phyloP scores from a whole-genome alignment of 257 asterid genomes.

The Plantago ovata region DNA sequence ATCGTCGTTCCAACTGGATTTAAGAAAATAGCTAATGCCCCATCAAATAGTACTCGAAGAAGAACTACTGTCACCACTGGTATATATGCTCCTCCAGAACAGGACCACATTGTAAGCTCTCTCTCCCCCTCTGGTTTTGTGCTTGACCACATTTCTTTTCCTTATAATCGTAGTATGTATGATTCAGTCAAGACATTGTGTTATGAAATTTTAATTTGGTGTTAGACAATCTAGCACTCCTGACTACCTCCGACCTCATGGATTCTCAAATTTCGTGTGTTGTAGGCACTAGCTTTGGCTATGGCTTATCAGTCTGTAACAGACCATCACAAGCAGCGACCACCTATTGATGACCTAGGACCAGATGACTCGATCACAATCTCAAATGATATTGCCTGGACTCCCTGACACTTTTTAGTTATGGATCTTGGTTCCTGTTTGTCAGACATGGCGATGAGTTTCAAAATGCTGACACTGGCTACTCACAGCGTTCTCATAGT shows the following conservation, averaged over 20 bases:
- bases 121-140: not conserved
- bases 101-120: constrained; percentile 73
- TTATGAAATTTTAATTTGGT: too few species aligned
- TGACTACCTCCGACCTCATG: not conserved
- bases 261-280: not conserved
- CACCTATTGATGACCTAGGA: constrained; percentile 76
- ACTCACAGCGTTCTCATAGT: too few species aligned
- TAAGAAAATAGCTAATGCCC: constrained; percentile 55
- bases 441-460: too few species aligned
- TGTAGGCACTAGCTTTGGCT: constrained; percentile 87
- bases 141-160: not conserved
- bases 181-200: too few species aligned
- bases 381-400: constrained; percentile 28
- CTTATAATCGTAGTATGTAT: not conserved
- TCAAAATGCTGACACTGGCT: too few species aligned
- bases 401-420: not conserved
- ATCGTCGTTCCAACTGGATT: constrained; percentile 79
- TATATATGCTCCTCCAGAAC: constrained; percentile 79
- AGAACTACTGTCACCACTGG: constrained; percentile 76
- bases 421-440: not conserved
- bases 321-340: constrained; percentile 71
- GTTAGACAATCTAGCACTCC: too few species aligned
- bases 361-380: constrained; percentile 47
- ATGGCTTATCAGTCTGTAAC: constrained; percentile 81
- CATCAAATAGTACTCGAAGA: constrained; percentile 48